A percentile compares a stretch with the other conserved stretches of the same genome.
These are phyloP conservation scores for Pulveroboletus frians DNA, from an alignment of 768 basidiomycete genomes.

Conservation along the genomic window DNA sequence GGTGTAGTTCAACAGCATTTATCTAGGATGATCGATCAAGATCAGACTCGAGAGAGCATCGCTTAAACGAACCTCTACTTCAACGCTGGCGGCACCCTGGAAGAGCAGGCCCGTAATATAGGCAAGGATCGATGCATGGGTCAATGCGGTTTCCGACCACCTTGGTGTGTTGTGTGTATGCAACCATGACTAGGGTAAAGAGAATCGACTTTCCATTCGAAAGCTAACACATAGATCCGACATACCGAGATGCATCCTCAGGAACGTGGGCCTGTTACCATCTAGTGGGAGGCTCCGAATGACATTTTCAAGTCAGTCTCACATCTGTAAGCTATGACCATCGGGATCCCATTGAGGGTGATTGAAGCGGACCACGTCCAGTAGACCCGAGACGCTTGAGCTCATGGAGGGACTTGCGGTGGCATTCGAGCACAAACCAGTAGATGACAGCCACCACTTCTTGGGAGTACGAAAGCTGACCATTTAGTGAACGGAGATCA, in stretches of 20 bases:
- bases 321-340: slow-evolving; percentile 45
- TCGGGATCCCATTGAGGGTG: slow-evolving; percentile 42
- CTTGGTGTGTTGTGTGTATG: slow-evolving; percentile 13
- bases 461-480: slow-evolving; percentile 22
- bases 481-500: slow-evolving; percentile 15
- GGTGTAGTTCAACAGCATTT: slow-evolving; percentile 25
- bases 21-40: slow-evolving; percentile 13
- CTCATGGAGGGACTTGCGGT: no score
- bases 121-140: no score
- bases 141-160: slow-evolving; percentile 20
- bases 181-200: slow-evolving; percentile 24
- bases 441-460: slow-evolving; percentile 27
- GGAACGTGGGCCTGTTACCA: no score
- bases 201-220: slow-evolving; percentile 20
- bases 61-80: slow-evolving; percentile 17
- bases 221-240: no score
- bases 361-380: no score
- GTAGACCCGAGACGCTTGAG: no score
- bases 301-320: slow-evolving; percentile 21
- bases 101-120: no score
- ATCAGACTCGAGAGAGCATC: background rate
- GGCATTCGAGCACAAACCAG: slow-evolving; percentile 40
- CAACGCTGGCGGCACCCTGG: no score
- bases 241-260: no score
- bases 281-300: slow-evolving; percentile 19